A percentile compares a stretch with the other conserved stretches of the same genome.
Evolutionary conservation across 345 rosid genomes (phyloP).

Genomic region (Corchorus olitorius): DNA sequence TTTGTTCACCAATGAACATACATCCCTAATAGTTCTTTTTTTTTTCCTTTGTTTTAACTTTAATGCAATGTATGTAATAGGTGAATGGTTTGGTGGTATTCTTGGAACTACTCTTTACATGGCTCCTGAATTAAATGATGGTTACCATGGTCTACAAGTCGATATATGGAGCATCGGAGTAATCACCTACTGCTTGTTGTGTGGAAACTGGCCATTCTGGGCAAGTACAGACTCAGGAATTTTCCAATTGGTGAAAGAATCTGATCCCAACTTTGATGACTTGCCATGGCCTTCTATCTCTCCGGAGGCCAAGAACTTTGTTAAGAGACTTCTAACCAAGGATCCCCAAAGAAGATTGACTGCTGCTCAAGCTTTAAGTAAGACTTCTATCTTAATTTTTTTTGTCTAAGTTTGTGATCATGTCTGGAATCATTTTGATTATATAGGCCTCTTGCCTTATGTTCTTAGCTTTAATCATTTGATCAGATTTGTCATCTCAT

Average conservation of each 20-base stretch:
- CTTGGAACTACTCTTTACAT: slow-evolving; percentile 88
- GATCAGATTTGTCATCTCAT: slow-evolving; percentile 27
- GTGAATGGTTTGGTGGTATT: slow-evolving; percentile 77
- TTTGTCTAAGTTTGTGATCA: too few species aligned
- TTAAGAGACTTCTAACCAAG: slow-evolving; percentile 80
- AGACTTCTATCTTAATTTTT: slow-evolving; percentile 30
- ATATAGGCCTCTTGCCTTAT: neutral
- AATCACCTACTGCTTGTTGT: slow-evolving; percentile 69
- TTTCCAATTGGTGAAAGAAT: too few species aligned
- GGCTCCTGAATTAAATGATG: slow-evolving; percentile 85
- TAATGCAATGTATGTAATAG: slow-evolving; percentile 33
- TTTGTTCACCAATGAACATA: neutral
- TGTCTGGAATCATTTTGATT: too few species aligned
- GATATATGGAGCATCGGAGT: slow-evolving; percentile 93
- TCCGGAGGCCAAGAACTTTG: slow-evolving; percentile 79
- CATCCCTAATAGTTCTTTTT: neutral
- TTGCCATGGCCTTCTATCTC: slow-evolving; percentile 78
- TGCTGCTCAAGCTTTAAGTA: slow-evolving; percentile 81
- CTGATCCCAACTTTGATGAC: slow-evolving; percentile 73
- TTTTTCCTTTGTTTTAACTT: slow-evolving; percentile 5
- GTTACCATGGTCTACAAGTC: slow-evolving; percentile 76
- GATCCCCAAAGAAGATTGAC: slow-evolving; percentile 82
- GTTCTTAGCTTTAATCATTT: neutral
- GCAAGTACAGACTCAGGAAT: too few species aligned
- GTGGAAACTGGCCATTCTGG: slow-evolving; percentile 64